phyloP scores from a whole-genome alignment of 1,284 basidiomycete genomes.

The Cryptococcus depauperatus region DNA sequence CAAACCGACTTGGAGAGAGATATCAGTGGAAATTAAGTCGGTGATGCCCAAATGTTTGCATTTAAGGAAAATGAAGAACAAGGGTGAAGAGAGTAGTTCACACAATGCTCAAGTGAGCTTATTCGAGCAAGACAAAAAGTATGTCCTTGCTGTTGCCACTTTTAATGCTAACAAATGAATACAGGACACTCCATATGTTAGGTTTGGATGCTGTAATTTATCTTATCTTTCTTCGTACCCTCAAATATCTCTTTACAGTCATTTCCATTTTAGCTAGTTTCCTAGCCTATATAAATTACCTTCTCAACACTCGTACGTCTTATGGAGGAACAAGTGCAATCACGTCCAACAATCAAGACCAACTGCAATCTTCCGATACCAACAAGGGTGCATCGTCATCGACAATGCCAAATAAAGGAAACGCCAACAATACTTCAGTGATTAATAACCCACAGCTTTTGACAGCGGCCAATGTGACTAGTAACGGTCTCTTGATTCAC shows the following conservation, averaged over 20 bases:
- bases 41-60: conserved; percentile 1
- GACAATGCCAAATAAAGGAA: neutral
- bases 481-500: conserved; percentile 28
- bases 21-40: conserved; percentile 8
- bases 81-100: no score
- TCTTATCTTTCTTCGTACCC: conserved; percentile 71
- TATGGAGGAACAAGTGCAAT: conserved; percentile 8
- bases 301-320: conserved; percentile 24
- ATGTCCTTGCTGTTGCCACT: neutral
- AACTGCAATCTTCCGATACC: neutral
- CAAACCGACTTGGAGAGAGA: conserved; percentile 10
- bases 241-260: conserved; percentile 52
- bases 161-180: neutral
- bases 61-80: no score
- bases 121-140: no score
- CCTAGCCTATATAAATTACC: conserved; percentile 26
- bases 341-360: neutral
- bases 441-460: conserved; percentile 25
- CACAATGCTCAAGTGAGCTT: no score
- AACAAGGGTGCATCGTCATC: neutral
- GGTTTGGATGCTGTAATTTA: conserved; percentile 84
- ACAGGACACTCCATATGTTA: conserved; percentile 1
- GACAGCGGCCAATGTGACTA: conserved; percentile 27
- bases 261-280: conserved; percentile 22
- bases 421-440: conserved; percentile 6